Base-by-base conservation (phyloP, 164 flowering plant genomes). In the Brasenia schreberi region DNA sequence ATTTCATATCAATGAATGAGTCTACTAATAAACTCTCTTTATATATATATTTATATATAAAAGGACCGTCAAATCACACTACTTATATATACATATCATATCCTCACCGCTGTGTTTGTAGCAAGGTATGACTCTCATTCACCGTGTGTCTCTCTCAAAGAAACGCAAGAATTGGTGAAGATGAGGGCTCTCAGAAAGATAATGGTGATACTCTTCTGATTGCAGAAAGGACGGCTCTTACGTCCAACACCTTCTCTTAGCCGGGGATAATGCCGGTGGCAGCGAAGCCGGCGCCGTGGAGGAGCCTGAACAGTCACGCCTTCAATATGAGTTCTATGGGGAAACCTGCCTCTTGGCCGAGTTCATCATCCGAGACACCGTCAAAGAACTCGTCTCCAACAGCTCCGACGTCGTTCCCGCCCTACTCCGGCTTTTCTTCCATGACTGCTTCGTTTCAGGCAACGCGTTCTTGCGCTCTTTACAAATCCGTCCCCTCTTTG, bases 401-500 rank as follows among this genome's bases (percentile, higher is more conserved):
- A 72, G 64, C 2, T 43, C 78, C 6, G 23, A 53, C 65, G 69
- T 82, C 3, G 76, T 81, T 63, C 86, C 90, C 11, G 77, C 76
- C 11, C 69, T 85, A 6, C 17, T 85, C 6, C 73, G 85, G 43
- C 81, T 85, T 7, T 69, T 65, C 64, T 85, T 85, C 71, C 89
- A 85, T 44, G 86, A 85, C 45, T 82, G 89, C 76, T 85, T 85
- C 68, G 61, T 84, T 33, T 33, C 66, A 75, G 83, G 88, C 73
- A 39, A 23, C 11, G 14, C 7, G 11, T 12, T 7, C 5, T 45
- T 5, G 0, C 27, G 27, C 2, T 23, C 27, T 23, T 23, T 23
- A 23, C 27, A 23, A 23, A 23, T 23, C 27, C 27, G 27, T 23
- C 27, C 2, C 27, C 2, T 2, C 2, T 23, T 23, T 2, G n/a